Evolutionary conservation across 805 yeast genomes (phyloP).

Genomic region (Starmerella apicola): DNA sequence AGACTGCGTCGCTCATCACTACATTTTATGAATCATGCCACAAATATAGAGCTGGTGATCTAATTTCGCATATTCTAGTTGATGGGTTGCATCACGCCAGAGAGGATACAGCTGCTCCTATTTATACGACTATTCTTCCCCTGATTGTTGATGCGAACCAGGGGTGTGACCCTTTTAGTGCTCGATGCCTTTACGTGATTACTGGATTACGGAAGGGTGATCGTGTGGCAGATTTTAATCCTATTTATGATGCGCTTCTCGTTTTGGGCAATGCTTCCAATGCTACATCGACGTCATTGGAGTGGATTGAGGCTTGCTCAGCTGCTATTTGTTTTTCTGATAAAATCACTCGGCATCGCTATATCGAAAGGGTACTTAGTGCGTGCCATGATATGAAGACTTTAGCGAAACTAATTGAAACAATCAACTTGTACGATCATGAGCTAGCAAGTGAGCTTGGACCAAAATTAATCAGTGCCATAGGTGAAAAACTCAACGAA

Average conservation of each 20-base stretch:
- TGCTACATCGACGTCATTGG: neutral
- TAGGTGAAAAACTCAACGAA: neutral
- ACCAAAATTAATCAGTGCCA: neutral
- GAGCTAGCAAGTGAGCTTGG: neutral
- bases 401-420: neutral
- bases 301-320: slow-evolving; percentile 15
- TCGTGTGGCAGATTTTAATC: slow-evolving; percentile 27
- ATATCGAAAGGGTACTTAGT: neutral
- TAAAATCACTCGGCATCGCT: slow-evolving; percentile 8
- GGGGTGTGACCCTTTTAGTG: slow-evolving; percentile 6
- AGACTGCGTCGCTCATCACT: slow-evolving; percentile 39
- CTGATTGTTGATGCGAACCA: neutral
- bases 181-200: slow-evolving; percentile 21
- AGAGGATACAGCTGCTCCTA: slow-evolving; percentile 22
- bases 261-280: neutral
- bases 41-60: neutral
- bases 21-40: slow-evolving; percentile 13
- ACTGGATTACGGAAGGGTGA: slow-evolving; percentile 30
- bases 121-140: slow-evolving; percentile 17
- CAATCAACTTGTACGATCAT: neutral
- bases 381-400: neutral
- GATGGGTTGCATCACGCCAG: slow-evolving; percentile 26
- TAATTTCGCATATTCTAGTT: slow-evolving; percentile 17
- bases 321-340: slow-evolving; percentile 15
- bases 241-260: slow-evolving; percentile 8